Percentiles rank a stretch among this genome's conserved stretches.
Evolutionary conservation across 805 yeast genomes (phyloP).

Genomic region (Lipomyces kockii): DNA sequence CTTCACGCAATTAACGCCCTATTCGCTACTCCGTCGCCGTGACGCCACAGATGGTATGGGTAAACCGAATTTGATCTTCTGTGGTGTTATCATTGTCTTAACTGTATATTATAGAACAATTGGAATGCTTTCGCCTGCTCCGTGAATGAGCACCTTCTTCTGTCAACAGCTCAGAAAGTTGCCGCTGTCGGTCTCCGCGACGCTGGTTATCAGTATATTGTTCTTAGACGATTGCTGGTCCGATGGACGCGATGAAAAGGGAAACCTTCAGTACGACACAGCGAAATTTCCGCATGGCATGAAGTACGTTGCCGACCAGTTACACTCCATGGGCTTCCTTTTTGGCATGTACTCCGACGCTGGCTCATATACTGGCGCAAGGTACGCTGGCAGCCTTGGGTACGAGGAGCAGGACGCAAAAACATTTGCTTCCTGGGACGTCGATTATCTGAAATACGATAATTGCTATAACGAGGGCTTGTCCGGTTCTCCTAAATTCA

Average conservation of each 20-base stretch:
- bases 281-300: conserved; percentile 44
- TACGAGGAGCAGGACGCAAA: conserved; percentile 43
- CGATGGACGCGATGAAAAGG: conserved; percentile 36
- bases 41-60: too few relatives aligned
- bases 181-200: conserved; percentile 41
- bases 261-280: conserved; percentile 37
- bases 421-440: conserved; percentile 43
- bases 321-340: conserved; percentile 42
- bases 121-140: conserved; percentile 45
- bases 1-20: too few relatives aligned
- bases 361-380: conserved; percentile 46
- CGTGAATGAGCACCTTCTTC: conserved; percentile 40
- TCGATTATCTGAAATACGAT: conserved; percentile 46
- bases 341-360: conserved; percentile 47
- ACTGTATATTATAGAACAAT: neutral
- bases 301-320: conserved; percentile 39
- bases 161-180: conserved; percentile 40
- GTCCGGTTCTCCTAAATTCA: neutral
- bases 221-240: conserved; percentile 46
- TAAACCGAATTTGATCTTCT: too few relatives aligned
- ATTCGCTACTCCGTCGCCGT: too few relatives aligned
- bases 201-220: conserved; percentile 43
- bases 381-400: conserved; percentile 44
- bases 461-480: conserved; percentile 38
- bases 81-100: too few relatives aligned